Evolutionary conservation across 2,329 filamentous ascomycete genomes (phyloP), one percentile per base, ranked within the genome.

Genomic region (Pseudocercospora macadamiae): DNA sequence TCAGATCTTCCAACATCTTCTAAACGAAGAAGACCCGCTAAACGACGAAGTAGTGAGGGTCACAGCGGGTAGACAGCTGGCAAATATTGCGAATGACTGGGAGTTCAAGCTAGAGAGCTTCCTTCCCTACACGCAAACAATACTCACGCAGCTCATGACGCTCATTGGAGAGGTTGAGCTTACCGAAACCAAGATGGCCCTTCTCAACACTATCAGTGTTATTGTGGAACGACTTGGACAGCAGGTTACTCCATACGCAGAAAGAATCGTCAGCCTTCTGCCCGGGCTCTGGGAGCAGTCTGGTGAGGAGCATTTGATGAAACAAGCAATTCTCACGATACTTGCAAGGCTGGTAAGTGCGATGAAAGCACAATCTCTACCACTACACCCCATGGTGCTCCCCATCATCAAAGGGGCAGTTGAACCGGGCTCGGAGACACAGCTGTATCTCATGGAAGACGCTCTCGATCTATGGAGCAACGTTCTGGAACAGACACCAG

Each of bases 11-110:
- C 86, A 90, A 59, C 90, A 96, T 73, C 82, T 99, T 12, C 82
- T 99, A 18, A 88, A 92, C 67, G 85, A 86, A 6, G 82, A 84
- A 16, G 92, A 97, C 68, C 80, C 85, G 6, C 80, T 86, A 59
- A 99, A 99, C 70, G 95, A 99, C 70, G 83, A 92, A 54, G 93
- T 97, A 0, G 95, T 99, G 28, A 87, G 91, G 12, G 88, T 97
- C 54, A 97, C 93, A 1, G 91, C 95, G 2, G 95, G 91, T 4
- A 84, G 93, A 55, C 91, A 96, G 68, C 84, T 99, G 51, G 88
- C 89, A 66, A 83, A 84, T 64, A 84, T 96, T 42, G 86, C 91
- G 0, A 89, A 97, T 67, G 91, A 96, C 42, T 91, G 93, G 73
- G 89, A 89, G 54, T 97, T 97, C 72, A 83, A 83, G 9, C 82